phyloP scores from a whole-genome alignment of 2,329 filamentous ascomycete genomes.

The Fusarium sp. region DNA sequence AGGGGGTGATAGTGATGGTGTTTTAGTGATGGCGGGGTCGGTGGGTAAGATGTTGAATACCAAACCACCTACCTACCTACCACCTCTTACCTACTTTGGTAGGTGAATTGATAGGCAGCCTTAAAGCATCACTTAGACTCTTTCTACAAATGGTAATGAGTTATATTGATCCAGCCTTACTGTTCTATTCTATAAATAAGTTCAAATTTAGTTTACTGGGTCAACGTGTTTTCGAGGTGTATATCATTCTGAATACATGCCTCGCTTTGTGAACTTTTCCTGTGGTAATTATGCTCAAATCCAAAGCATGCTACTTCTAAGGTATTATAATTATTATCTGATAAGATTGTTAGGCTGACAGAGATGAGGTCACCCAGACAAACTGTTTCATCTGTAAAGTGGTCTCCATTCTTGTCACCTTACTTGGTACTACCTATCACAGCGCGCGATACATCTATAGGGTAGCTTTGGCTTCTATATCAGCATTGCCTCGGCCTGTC shows the following conservation, averaged over 20 bases:
- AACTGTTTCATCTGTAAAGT: background rate
- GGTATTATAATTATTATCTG: too few relatives aligned
- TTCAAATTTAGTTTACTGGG: background rate
- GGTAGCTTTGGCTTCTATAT: conserved; percentile 1
- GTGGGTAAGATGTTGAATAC: background rate
- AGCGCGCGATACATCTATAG: background rate
- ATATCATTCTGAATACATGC: accelerated
- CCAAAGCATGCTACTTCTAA: background rate
- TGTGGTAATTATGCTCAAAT: background rate
- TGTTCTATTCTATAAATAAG: background rate
- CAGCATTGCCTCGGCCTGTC: background rate
- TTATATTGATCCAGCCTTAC: background rate
- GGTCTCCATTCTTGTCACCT: background rate
- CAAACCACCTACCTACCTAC: background rate
- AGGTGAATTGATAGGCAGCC: background rate
- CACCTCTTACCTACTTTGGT: background rate
- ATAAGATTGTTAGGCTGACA: background rate
- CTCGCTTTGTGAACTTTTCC: too few relatives aligned
- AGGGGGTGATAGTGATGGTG: conserved; percentile 2
- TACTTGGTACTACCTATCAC: background rate
- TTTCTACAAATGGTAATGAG: background rate
- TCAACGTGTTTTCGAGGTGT: background rate
- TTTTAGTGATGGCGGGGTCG: conserved; percentile 29
- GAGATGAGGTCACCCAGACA: background rate
- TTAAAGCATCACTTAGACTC: background rate